These are phyloP conservation scores for Salix udensis DNA, from an alignment of 345 rosid genomes.

Conservation along the genomic window DNA sequence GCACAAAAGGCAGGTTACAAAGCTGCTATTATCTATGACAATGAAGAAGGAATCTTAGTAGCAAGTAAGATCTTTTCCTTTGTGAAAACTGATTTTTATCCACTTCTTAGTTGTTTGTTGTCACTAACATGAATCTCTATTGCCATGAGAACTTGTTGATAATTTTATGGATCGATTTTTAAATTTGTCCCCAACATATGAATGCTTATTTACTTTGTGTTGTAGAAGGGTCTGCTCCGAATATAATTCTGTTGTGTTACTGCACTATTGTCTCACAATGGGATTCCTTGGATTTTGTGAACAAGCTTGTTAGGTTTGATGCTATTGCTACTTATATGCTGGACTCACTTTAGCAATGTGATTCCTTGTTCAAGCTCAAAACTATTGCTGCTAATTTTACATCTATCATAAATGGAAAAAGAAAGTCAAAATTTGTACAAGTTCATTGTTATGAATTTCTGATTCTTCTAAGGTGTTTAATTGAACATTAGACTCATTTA, in stretches of 20 bases:
- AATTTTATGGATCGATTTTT: background rate
- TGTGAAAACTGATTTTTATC: background rate
- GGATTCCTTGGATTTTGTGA: background rate
- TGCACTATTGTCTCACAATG: background rate
- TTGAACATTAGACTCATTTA: background rate
- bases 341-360: background rate
- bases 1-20: constrained; percentile 81
- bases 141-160: background rate
- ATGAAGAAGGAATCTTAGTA: constrained; percentile 58
- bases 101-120: background rate
- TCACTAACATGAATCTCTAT: background rate
- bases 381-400: background rate
- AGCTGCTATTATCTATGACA: constrained; percentile 70
- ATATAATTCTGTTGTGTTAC: background rate
- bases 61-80: constrained; percentile 56
- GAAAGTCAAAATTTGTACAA: background rate
- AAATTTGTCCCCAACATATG: background rate
- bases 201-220: background rate
- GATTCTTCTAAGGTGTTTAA: background rate
- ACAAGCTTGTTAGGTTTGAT: background rate
- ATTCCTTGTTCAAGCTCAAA: background rate
- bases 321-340: background rate
- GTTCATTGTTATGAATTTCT: background rate
- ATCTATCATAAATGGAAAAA: background rate
- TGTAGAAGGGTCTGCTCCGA: background rate